Conservation (phyloP, 2,329 filamentous ascomycete species). For the Penicillium sp. region DNA sequence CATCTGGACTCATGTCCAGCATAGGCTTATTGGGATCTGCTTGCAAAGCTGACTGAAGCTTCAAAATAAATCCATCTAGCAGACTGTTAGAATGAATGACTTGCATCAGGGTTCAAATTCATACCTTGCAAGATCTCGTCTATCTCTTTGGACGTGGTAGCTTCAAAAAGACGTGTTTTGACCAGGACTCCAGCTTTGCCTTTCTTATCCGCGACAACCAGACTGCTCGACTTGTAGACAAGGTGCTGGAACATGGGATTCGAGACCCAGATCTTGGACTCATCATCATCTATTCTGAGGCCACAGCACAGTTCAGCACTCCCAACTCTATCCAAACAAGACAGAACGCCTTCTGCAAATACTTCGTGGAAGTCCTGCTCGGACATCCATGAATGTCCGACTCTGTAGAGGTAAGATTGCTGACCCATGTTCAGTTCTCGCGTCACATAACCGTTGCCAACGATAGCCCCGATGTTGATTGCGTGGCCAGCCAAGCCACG, state of each 20-base stretch:
- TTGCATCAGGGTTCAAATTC: background rate
- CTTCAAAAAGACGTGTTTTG: slow-evolving; percentile 17
- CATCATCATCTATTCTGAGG: slow-evolving; percentile 25
- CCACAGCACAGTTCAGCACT: slow-evolving; percentile 19
- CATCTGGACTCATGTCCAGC: slow-evolving; percentile 20
- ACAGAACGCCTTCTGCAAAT: slow-evolving; percentile 33
- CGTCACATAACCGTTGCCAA: slow-evolving; percentile 23
- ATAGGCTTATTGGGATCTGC: slow-evolving; percentile 15
- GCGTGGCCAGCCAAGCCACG: slow-evolving; percentile 19
- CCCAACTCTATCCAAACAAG: slow-evolving; percentile 15
- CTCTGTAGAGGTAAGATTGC: slow-evolving; percentile 23
- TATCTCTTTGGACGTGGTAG: slow-evolving; percentile 12
- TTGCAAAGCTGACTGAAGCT: slow-evolving; percentile 21
- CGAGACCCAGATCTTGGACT: slow-evolving; percentile 21
- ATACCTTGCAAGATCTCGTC: slow-evolving; percentile 19
- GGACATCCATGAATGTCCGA: slow-evolving; percentile 28
- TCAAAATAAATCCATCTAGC: slow-evolving; percentile 17
- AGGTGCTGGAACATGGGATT: slow-evolving; percentile 27
- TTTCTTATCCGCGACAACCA: slow-evolving; percentile 14
- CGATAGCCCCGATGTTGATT: slow-evolving; percentile 24
- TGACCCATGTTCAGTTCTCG: slow-evolving; percentile 23
- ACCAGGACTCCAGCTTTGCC: slow-evolving; percentile 13
- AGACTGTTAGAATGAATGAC: background rate
- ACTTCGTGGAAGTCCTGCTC: slow-evolving; percentile 34
- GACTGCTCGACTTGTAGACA: slow-evolving; percentile 14